A percentile compares a stretch with the other conserved stretches of the same genome.
Conservation (phyloP, 2,329 filamentous ascomycete genomes). For the Hawksworthiomyces lignivorus region DNA sequence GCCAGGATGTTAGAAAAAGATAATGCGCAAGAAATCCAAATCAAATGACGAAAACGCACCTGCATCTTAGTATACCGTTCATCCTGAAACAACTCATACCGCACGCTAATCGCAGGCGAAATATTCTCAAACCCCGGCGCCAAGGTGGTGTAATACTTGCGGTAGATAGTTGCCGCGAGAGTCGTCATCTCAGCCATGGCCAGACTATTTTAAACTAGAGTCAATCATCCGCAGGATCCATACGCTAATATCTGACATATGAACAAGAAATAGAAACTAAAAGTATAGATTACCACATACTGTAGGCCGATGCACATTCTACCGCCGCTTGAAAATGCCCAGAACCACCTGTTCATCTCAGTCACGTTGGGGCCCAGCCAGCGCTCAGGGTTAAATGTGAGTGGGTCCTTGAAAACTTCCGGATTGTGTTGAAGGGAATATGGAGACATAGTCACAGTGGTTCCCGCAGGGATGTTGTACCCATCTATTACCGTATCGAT, state of each 20-base stretch:
- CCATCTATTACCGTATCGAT: constrained; percentile 20
- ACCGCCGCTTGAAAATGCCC: constrained; percentile 62
- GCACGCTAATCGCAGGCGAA: too few species aligned
- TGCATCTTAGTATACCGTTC: too few species aligned
- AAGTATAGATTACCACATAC: too few species aligned
- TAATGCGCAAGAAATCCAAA: too few species aligned
- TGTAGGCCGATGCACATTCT: constrained; percentile 55
- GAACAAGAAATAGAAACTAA: background rate
- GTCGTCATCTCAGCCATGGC: constrained; percentile 45
- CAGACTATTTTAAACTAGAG: constrained; percentile 23
- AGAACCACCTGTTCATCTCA: constrained; percentile 39
- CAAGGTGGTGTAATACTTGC: too few species aligned
- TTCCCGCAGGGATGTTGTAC: constrained; percentile 16
- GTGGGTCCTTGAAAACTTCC: constrained; percentile 17
- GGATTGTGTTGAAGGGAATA: constrained; percentile 21
- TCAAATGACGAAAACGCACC: too few species aligned
- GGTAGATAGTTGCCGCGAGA: constrained; percentile 35
- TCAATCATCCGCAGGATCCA: background rate
- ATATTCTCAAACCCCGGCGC: too few species aligned
- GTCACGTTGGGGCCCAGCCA: constrained; percentile 13
- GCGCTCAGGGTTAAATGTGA: constrained; percentile 19
- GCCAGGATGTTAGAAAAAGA: too few species aligned
- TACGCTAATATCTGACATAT: background rate
- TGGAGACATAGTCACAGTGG: constrained; percentile 17
- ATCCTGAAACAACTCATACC: too few species aligned